Evolutionary conservation across 73 alveolate genomes (phyloP).

Genomic region (Blepharisma japonicum): DNA sequence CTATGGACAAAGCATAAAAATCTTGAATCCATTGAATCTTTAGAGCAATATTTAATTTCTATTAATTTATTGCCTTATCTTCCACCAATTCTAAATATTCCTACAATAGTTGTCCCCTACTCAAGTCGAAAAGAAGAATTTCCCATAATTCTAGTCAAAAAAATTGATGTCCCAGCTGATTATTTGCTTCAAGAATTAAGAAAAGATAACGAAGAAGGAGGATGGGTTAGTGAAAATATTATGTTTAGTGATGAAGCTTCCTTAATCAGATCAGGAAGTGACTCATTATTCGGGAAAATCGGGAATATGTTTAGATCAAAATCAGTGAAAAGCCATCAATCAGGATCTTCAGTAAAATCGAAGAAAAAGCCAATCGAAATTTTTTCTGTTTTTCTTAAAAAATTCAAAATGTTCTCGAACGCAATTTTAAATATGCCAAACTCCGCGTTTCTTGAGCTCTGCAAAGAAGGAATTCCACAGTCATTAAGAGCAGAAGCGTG

Average conservation of each 20-base stretch:
- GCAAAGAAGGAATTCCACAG: conserved; percentile 10
- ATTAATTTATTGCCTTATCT: neutral
- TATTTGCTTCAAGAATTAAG: neutral
- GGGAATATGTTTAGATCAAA: conserved; percentile 14
- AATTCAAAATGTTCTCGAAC: neutral
- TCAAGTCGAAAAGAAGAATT: neutral
- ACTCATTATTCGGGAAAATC: neutral
- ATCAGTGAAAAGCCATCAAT: conserved; percentile 11
- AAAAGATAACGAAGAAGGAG: conserved; percentile 8
- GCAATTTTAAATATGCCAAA: neutral
- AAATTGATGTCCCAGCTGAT: neutral
- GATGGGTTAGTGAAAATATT: neutral
- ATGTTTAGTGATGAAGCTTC: neutral
- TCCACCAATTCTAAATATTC: neutral
- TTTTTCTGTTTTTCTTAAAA: neutral
- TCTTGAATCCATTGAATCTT: neutral
- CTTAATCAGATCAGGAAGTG: neutral
- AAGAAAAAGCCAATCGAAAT: neutral
- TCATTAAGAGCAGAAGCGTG: neutral
- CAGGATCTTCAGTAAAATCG: neutral
- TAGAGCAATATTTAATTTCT: neutral
- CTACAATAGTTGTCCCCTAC: neutral
- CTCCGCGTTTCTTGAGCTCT: neutral
- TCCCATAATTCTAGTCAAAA: neutral
- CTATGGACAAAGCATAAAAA: neutral